Evolutionary conservation across 192 early-diverging fungal genomes (phyloP), one percentile per base, ranked within the genome.

Genomic region (Gonapodya sp.): DNA sequence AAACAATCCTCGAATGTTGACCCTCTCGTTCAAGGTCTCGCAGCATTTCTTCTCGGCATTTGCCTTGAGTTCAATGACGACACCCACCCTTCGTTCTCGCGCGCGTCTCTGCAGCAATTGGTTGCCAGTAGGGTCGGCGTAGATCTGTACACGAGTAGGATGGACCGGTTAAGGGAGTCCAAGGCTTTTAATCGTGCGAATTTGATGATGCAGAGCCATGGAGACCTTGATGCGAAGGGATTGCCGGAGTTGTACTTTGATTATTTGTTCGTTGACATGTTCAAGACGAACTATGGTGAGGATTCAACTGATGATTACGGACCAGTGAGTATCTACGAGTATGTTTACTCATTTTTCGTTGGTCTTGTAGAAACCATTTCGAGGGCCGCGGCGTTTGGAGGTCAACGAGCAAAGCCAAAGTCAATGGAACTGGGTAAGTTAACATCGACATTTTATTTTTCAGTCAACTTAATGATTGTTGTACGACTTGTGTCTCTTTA

Each of bases 51-150:
- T 35, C 85, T 97, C 33, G 93, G 95, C 0, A 87, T 97, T 2
- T 88, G 93, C 35, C 94, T 95, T 79, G 92, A 98, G 84, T 99
- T 92, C 84, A 96, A 98, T 83, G 87, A 94, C 84, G 93, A 95
- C 36, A 83, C 91, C 0, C 92, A 94, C 79, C 85, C 94, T 0
- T 87, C 91, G 0, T 92, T 99, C 35, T 79, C 31, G 73, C 91
- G 93, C 79, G 83, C 89, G 18, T 94, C 89, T 34, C 85, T 99
- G 64, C 93, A 97, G 80, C 89, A 93, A 2, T 93, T 99, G 36
- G 87, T 96, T 75, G 87, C 92, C 2, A 95, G 91, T 83, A 92
- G 96, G 8, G 93, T 98, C 30, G 95, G 96, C 1, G 83, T 87
- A 1, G 97, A 98, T 81, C 92, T 95, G 36, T 97, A 95, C 81